A percentile compares a stretch with the other conserved stretches of the same genome.
Evolutionary conservation across 2,329 filamentous ascomycete genomes (phyloP).

Genomic region (Magnaporthales sp.): DNA sequence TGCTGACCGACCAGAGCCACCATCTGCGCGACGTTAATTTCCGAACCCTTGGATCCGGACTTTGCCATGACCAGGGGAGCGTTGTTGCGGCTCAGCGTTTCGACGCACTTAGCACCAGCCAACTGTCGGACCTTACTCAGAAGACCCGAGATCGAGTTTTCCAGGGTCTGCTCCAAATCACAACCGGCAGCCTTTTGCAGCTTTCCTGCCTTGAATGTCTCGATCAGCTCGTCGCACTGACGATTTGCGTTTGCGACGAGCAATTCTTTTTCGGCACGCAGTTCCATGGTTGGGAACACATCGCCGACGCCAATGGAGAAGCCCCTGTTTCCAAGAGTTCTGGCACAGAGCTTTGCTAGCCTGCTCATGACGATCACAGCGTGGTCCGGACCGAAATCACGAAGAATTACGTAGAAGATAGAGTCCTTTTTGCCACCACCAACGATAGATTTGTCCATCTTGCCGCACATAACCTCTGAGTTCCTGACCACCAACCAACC

Average conservation of each 20-base stretch:
- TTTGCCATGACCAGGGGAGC: slow-evolving; percentile 94
- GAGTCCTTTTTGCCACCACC: slow-evolving; percentile 96
- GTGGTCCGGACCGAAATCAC: slow-evolving; percentile 86
- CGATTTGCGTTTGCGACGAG: slow-evolving; percentile 73
- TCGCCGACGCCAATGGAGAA: slow-evolving; percentile 96
- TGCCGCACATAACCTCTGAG: slow-evolving; percentile 93
- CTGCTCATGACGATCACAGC: slow-evolving; percentile 91
- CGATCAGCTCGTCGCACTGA: slow-evolving; percentile 76
- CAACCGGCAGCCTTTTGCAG: slow-evolving; percentile 82
- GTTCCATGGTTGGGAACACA: slow-evolving; percentile 70
- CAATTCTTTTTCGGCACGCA: slow-evolving; percentile 64
- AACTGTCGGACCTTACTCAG: slow-evolving; percentile 86
- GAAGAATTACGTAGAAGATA: slow-evolving; percentile 90
- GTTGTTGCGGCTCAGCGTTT: slow-evolving; percentile 83
- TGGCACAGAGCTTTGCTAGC: slow-evolving; percentile 79
- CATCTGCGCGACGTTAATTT: slow-evolving; percentile 99
- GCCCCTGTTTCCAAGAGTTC: slow-evolving; percentile 80
- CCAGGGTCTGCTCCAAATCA: slow-evolving; percentile 84
- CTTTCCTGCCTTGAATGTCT: slow-evolving; percentile 69
- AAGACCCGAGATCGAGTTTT: slow-evolving; percentile 84
- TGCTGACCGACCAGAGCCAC: slow-evolving; percentile 95
- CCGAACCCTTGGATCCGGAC: slow-evolving; percentile 92
- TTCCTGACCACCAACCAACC: slow-evolving; percentile 90
- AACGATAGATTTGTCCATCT: slow-evolving; percentile 98
- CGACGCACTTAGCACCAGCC: slow-evolving; percentile 85